Evolutionary conservation across 2,329 filamentous ascomycete species (phyloP).

Genomic region (Epichloe glyceriae): DNA sequence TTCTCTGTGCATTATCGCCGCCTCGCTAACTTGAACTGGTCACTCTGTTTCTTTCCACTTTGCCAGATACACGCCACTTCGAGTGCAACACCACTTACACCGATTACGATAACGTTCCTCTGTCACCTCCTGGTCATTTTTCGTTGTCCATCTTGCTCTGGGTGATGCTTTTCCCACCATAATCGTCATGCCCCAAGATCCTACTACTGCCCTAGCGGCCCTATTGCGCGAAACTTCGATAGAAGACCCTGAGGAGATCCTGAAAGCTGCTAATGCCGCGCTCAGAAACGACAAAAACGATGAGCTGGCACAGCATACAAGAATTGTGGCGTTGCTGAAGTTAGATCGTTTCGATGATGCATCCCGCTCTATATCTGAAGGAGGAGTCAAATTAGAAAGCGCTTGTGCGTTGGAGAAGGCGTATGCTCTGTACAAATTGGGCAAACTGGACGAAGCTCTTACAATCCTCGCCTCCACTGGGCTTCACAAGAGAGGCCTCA

Average conservation of each 20-base stretch:
- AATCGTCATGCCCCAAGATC: slow-evolving; percentile 28
- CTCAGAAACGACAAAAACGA: slow-evolving; percentile 49
- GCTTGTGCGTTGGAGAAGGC: slow-evolving; percentile 56
- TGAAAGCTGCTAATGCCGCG: slow-evolving; percentile 49
- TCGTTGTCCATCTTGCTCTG: neutral
- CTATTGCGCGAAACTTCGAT: slow-evolving; percentile 43
- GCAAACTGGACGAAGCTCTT: slow-evolving; percentile 54
- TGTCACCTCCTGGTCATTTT: neutral
- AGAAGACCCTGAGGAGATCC: slow-evolving; percentile 61
- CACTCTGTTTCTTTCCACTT: neutral
- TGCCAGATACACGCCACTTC: no score
- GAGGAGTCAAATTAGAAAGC: slow-evolving; percentile 45
- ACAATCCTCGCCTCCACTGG: slow-evolving; percentile 23
- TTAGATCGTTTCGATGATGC: slow-evolving; percentile 74
- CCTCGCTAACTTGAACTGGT: neutral
- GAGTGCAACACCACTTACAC: neutral
- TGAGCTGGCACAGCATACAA: slow-evolving; percentile 50
- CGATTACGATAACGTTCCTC: neutral
- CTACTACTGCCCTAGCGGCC: slow-evolving; percentile 37
- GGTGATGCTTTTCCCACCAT: neutral
- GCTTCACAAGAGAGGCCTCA: slow-evolving; percentile 22
- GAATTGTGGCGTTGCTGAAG: slow-evolving; percentile 63
- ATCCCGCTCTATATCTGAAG: slow-evolving; percentile 52
- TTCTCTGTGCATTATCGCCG: no score
- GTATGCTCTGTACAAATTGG: slow-evolving; percentile 75